A percentile compares a stretch with the other conserved stretches of the same genome.
Conservation (phyloP, 495 filamentous ascomycete species). For the Penicillium pancosmium region DNA sequence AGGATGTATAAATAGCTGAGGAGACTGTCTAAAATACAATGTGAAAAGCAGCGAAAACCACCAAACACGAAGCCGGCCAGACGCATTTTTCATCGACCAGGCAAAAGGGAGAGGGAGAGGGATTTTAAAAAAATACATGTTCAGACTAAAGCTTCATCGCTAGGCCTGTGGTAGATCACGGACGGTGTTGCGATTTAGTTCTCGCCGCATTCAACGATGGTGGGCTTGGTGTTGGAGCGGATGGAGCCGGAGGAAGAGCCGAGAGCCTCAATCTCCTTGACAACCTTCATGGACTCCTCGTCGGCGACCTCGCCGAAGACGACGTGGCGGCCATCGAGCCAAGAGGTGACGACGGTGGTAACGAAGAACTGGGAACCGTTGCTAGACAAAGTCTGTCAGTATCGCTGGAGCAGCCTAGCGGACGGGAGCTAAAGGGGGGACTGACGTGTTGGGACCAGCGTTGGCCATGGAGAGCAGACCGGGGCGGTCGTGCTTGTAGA, state of each 20-base stretch:
- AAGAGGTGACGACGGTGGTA: slow-evolving; percentile 88
- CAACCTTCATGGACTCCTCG: slow-evolving; percentile 60
- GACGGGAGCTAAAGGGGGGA: slow-evolving; percentile 8
- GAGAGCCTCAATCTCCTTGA: slow-evolving; percentile 73
- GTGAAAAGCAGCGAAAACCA: slow-evolving; percentile 18
- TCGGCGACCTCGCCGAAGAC: slow-evolving; percentile 94
- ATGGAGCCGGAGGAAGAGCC: slow-evolving; percentile 65
- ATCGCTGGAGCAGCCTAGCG: not conserved
- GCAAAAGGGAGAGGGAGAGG: not conserved
- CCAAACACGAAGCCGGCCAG: slow-evolving; percentile 18
- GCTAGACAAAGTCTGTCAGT: slow-evolving; percentile 46
- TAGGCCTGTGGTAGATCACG: slow-evolving; percentile 14
- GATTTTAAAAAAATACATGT: slow-evolving; percentile 8
- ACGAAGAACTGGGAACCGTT: slow-evolving; percentile 99
- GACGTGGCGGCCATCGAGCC: slow-evolving; percentile 96
- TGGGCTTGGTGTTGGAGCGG: slow-evolving; percentile 64
- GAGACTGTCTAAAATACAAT: slow-evolving; percentile 33
- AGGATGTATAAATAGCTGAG: slow-evolving; percentile 29
- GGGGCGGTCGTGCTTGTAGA: slow-evolving; percentile 77
- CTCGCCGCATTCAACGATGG: slow-evolving; percentile 64
- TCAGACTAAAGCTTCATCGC: slow-evolving; percentile 23
- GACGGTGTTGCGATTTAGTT: slow-evolving; percentile 40
- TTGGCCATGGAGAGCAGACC: slow-evolving; percentile 98
- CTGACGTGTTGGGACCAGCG: slow-evolving; percentile 83
- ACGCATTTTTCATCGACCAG: slow-evolving; percentile 1